Base-by-base conservation (phyloP, 805 yeast species). In the Ogataea minuta region DNA sequence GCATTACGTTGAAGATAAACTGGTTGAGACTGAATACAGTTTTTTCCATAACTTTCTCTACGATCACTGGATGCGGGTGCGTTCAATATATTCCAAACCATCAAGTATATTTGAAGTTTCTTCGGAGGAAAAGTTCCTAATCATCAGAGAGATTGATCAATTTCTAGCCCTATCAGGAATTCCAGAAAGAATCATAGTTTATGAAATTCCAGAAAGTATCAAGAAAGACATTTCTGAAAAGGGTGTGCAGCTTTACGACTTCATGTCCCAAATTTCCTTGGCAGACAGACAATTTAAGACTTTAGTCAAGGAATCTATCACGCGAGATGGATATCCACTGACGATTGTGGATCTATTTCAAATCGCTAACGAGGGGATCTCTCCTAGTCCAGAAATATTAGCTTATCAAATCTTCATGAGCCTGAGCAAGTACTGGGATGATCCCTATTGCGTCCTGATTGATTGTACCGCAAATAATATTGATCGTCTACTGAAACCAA, bases 321-420 rank as follows among this genome's bases (percentile, higher is more conserved):
- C 83, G 25, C 68, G 73, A 26, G 95, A 85, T 54, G 95, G 95
- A 10, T 62, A 77, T 0, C 95, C 93, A 1, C 70, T 80, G 14
- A 64, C 84, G 19, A 77, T 82, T 3, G 50, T 83, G 17, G 74
- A 76, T 29, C 68, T 71, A 46, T 52, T 56, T 6, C 59, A 70
- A 13, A 64, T 76, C 26, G 53, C 66, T 5, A 59, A 56, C 9
- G 59, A 58, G 8, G 28, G 26, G 9, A 20, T 13, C n/a, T 11
- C 13, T 8, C 32, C 57, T 10, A 75, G 73, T 30, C 55, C 70
- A 0, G 82, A 83, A 30, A 62, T 76, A 4, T 60, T 81, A 17
- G 63, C 76, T 16, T 87, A 74, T 60, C 71, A 81, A 43, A 50
- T 80, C 6, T 71, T 84, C 37, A 88, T 84, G 49, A 71, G 76